Evolutionary conservation across 1,284 basidiomycete genomes (phyloP).

Genomic region (Ganoderma multipileum): DNA sequence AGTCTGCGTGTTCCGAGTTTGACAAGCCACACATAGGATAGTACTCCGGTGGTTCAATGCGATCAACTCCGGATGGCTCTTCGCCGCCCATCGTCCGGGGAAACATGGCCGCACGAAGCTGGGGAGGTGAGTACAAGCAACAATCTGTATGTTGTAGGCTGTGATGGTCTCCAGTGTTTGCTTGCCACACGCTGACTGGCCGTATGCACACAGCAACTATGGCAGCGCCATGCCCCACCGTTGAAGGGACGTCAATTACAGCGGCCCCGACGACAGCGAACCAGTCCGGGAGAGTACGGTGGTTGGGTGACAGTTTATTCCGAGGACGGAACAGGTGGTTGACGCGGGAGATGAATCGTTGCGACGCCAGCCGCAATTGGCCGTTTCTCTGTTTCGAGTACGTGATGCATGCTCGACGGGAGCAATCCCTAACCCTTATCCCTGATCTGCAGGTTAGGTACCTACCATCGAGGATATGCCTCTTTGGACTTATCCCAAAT

Average conservation of each 20-base stretch:
- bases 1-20: neutral
- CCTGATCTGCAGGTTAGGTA: neutral
- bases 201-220: neutral
- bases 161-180: neutral
- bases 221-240: neutral
- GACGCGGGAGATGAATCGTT: neutral
- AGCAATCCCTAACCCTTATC: neutral
- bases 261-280: neutral
- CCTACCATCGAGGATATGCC: constrained; percentile 2
- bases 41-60: neutral
- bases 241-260: neutral
- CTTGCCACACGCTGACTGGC: neutral
- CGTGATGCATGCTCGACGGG: constrained; percentile 1
- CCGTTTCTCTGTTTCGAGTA: neutral
- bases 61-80: neutral
- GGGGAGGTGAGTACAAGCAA: neutral
- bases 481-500: constrained; percentile 4
- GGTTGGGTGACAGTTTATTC: neutral
- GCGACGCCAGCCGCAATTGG: neutral
- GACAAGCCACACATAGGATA: neutral
- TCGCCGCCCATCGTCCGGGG: neutral
- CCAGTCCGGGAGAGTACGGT: neutral
- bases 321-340: neutral
- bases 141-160: neutral
- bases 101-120: neutral